Base-by-base conservation (phyloP, 495 filamentous ascomycete species). In the Pyronema domesticum region DNA sequence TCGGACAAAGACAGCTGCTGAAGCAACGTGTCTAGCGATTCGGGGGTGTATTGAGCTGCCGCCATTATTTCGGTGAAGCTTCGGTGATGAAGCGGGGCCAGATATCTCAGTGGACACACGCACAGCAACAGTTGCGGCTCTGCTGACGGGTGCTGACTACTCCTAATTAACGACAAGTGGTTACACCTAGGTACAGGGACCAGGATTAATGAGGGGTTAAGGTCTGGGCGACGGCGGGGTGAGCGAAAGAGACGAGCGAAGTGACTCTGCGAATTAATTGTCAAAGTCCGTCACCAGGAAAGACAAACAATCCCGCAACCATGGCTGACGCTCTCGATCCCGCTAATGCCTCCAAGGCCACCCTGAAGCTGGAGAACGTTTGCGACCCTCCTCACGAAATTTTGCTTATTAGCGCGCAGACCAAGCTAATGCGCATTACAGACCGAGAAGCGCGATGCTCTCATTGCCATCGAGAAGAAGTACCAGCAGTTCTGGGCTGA, bases 381-480 rank as follows among this genome's bases (percentile, higher is more conserved):
- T 57, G 66, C 53, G 36, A 59, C 54, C 57, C 64, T 37, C 58
- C 55, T 36, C 6, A 35, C 18, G 11, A 11, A 5, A 10, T 10
- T 18, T 34, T 37, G 18, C 51, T 53, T 44, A 60, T 59, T 60
- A 54, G 23, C 7, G 40, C 47, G 54, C 45, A 60, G 69, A 53
- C 69, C 44, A 53, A 4, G 35, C 17, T 30, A 60, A 11, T 35
- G 17, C 35, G n/a, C 37, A 13, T 11, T 52, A 55, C 55, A 88
- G 79, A 95, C 91, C 45, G 89, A 95, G 61, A 96, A 95, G 70
- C 74, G 91, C 69, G 91, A 98, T 65, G 75, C 83, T 57, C 73
- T 95, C 37, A 80, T 94, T 57, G 80, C 79, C 39, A 80, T 83
- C 57, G 91, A 98, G 71, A 91, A 91, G 74, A 87, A 83, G 70